Evolutionary conservation across 352 stramenopile species (phyloP).

Genomic region (Phytophthora sansomeana): DNA sequence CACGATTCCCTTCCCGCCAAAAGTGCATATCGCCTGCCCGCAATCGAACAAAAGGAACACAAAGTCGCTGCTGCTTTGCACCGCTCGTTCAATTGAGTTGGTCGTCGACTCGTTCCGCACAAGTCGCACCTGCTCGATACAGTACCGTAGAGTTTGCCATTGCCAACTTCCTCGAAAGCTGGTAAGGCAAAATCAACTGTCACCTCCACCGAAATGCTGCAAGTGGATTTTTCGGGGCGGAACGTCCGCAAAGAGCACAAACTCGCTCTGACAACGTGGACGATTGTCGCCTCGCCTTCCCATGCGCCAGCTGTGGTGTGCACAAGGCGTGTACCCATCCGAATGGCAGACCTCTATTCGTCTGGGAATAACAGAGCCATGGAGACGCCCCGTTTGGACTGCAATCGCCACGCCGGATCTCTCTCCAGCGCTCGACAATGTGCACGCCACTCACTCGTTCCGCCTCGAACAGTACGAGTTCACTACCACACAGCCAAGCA

Average conservation of each 20-base stretch:
- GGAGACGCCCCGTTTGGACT: slow-evolving; percentile 14
- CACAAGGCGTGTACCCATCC: slow-evolving; percentile 17
- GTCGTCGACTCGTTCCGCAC: slow-evolving; percentile 26
- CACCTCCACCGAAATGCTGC: slow-evolving; percentile 28
- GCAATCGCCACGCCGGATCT: slow-evolving; percentile 34
- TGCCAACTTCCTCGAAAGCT: neutral
- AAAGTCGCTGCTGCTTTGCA: slow-evolving; percentile 24
- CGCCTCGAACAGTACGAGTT: neutral
- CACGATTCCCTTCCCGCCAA: neutral
- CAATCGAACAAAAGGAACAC: slow-evolving; percentile 12
- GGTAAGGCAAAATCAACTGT: no score
- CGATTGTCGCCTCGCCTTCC: slow-evolving; percentile 24
- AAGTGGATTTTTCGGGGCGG: slow-evolving; percentile 31
- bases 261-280: neutral
- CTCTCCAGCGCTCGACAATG: slow-evolving; percentile 16
- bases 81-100: slow-evolving; percentile 28
- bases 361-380: neutral
- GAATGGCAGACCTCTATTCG: neutral
- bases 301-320: slow-evolving; percentile 15
- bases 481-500: neutral
- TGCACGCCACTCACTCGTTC: neutral
- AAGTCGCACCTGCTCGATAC: slow-evolving; percentile 15
- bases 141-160: no score
- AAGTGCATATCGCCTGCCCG: slow-evolving; percentile 25
- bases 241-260: slow-evolving; percentile 5